These are phyloP conservation scores for Coniosporium tulheliwenetii DNA, from an alignment of 2,329 filamentous ascomycete genomes.

Conservation along the genomic window DNA sequence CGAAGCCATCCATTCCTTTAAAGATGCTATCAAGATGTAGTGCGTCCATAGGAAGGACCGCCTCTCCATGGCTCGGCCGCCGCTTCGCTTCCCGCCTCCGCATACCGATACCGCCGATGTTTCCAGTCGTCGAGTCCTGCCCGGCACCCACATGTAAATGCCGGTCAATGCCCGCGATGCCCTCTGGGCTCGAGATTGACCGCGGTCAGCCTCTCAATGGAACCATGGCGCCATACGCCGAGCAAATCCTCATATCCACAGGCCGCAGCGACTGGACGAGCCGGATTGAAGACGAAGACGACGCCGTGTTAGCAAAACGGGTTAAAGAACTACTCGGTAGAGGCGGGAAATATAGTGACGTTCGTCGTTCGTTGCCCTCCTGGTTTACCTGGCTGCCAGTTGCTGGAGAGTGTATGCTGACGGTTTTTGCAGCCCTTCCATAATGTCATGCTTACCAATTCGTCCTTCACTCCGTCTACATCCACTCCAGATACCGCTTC, in stretches of 20 bases:
- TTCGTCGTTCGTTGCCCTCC: constrained; percentile 14
- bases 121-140: constrained; percentile 41
- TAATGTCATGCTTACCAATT: constrained; percentile 61
- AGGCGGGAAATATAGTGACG: constrained; percentile 28
- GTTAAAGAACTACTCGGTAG: constrained; percentile 41
- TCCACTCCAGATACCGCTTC: constrained; percentile 29
- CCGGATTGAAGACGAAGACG: constrained; percentile 67
- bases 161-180: constrained; percentile 39
- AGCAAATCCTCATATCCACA: constrained; percentile 74
- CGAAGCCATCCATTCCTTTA: no score
- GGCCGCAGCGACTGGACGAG: constrained; percentile 69
- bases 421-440: constrained; percentile 53
- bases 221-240: constrained; percentile 60
- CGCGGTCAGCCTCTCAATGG: constrained; percentile 53
- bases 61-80: no score
- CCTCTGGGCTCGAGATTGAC: constrained; percentile 54
- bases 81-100: no score
- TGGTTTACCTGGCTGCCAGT: not conserved
- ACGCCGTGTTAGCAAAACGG: constrained; percentile 45
- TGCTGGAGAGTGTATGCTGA: not conserved
- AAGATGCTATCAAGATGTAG: no score
- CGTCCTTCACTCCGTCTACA: constrained; percentile 50
- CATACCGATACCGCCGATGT: constrained; percentile 10
- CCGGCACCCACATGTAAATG: constrained; percentile 66
- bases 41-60: no score